Evolutionary conservation across 768 basidiomycete species (phyloP).

Genomic region (Boletus rubroflammeus): DNA sequence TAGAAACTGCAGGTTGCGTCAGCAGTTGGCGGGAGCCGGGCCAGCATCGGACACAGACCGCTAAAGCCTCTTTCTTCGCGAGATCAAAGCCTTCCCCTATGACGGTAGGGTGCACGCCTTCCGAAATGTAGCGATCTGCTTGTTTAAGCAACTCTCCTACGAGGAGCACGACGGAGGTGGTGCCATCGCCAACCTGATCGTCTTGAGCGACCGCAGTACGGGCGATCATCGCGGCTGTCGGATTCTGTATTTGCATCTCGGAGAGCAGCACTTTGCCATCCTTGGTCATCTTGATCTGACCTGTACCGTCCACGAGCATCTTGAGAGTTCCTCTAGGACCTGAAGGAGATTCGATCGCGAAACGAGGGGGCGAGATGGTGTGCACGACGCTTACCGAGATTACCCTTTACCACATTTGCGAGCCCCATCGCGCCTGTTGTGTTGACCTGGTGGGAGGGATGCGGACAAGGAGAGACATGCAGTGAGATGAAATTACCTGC

Average conservation of each 20-base stretch:
- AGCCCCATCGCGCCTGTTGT: conserved; percentile 95
- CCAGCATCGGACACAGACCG: conserved; percentile 47
- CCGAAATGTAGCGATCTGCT: conserved; percentile 95
- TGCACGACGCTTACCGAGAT: conserved; percentile 66
- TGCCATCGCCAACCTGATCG: conserved; percentile 98
- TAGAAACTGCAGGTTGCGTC: conserved; percentile 64
- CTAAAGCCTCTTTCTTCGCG: conserved; percentile 92
- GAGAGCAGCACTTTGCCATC: conserved; percentile 97
- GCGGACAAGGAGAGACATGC: conserved; percentile 18
- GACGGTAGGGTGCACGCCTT: conserved; percentile 97
- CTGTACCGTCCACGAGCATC: conserved; percentile 98
- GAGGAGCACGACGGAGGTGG: conserved; percentile 92
- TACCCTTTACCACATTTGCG: conserved; percentile 94
- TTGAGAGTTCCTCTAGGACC: conserved; percentile 97
- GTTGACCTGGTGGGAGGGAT: conserved; percentile 60
- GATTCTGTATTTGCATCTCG: conserved; percentile 99
- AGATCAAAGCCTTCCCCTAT: conserved; percentile 95
- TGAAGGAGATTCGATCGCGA: conserved; percentile 35
- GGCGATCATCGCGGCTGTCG: conserved; percentile 98
- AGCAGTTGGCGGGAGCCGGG: conserved; percentile 13
- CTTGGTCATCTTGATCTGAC: conserved; percentile 99
- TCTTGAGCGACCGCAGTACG: conserved; percentile 98
- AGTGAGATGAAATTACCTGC: conserved; percentile 53
- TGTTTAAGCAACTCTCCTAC: conserved; percentile 97
- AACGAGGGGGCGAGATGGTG: conserved; percentile 11